Percentiles rank a stretch among this genome's conserved stretches.
phyloP scores from a whole-genome alignment of 768 basidiomycete genomes.

The Leccinum incarnatum region DNA sequence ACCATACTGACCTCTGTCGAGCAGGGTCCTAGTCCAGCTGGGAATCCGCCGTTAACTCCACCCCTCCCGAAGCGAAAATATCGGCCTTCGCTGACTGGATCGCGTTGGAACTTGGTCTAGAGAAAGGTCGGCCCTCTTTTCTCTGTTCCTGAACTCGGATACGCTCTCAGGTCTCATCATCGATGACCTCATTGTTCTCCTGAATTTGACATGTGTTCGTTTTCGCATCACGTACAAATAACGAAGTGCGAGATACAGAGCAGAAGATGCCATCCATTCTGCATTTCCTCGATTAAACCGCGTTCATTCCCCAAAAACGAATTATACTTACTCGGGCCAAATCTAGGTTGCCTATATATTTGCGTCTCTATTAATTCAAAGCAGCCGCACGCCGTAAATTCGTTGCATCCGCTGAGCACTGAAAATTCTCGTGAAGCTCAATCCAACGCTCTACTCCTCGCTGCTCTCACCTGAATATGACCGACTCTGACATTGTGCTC shows the following conservation, averaged over 20 bases:
- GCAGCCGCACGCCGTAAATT: conserved; percentile 7
- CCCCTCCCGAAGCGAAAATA: neutral
- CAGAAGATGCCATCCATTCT: conserved; percentile 11
- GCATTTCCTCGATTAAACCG: conserved; percentile 13
- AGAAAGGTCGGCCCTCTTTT: neutral
- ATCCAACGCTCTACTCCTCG: neutral
- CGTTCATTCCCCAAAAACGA: conserved; percentile 17
- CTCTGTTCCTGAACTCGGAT: conserved; percentile 2
- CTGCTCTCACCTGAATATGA: conserved; percentile 21
- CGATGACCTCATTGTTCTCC: conserved; percentile 25
- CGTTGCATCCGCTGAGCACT: neutral
- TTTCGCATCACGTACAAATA: conserved; percentile 28
- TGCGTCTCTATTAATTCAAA: conserved; percentile 2
- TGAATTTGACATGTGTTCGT: conserved; percentile 22
- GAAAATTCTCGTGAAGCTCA: neutral
- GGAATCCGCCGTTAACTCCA: neutral
- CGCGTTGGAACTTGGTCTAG: neutral
- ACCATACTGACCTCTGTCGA: neutral
- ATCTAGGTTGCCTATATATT: conserved; percentile 18
- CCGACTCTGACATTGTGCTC: conserved; percentile 37
- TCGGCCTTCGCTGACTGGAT: neutral
- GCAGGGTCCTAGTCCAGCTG: conserved; percentile 6
- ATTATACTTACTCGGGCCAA: conserved; percentile 24
- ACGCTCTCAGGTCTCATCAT: conserved; percentile 2
- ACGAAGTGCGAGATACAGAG: conserved; percentile 6